Base-by-base conservation (phyloP, 495 filamentous ascomycete genomes). In the Tuber indicum region DNA sequence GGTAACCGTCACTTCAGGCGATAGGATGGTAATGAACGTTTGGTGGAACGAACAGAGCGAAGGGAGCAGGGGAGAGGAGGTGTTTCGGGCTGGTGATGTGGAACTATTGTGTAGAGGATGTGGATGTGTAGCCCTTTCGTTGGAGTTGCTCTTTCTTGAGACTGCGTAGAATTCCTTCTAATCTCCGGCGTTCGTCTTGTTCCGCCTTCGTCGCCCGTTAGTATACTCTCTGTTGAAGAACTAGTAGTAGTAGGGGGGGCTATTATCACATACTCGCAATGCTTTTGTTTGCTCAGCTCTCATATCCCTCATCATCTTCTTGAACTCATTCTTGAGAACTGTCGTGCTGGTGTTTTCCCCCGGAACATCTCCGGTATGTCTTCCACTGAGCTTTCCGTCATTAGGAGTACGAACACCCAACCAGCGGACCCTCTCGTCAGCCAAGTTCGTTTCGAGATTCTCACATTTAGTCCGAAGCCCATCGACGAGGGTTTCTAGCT, bases 281-380 rank as follows among this genome's bases (percentile, higher is more conserved):
- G 88, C 86, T 86, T 88, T 92, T 83, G 90, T 86, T 77, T 90
- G 90, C 81, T 95, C 92, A 23, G 88, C 87, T 71, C 91, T 89
- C 75, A 91, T 92, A 79, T 94, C 92, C 73, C 91, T 87, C 92
- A 94, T 95, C 92, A 95, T 94, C 86, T 93, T 94, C 87, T 92
- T 92, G 83, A 95, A 95, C 83, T 95, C 92, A 73, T 90, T 92
- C 85, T 91, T 91, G 74, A 95, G 84, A 26, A 93, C 90, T 86
- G 88, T 89, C 3, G 90, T 93, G 79, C 90, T 92, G 4, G 90
- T 94, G 16, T 86, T 89, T 80, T 90, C 89, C 49, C 78, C 84
- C 4, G 58, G 58, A 19, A 66, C 32, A 49, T 80, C 84, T 6
- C 82, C 82, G 21, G 32, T 78, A 77, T 88, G 87, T 52, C 87